These are phyloP conservation scores for Pythium grandisporangium DNA, from an alignment of 352 stramenopile genomes.

Conservation along the genomic window DNA sequence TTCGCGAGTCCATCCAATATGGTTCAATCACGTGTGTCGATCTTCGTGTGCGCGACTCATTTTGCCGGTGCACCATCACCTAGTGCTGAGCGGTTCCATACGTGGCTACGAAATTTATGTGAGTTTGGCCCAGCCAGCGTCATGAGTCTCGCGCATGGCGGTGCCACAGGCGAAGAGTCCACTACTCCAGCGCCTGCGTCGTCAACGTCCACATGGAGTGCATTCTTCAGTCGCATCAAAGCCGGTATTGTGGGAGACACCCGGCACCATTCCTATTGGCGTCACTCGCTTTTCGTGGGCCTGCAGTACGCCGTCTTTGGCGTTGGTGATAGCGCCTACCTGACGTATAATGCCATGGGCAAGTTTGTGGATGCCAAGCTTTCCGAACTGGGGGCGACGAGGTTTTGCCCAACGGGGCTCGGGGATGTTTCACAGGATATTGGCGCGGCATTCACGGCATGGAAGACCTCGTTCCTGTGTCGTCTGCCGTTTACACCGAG, in stretches of 20 bases:
- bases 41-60: constrained; percentile 95
- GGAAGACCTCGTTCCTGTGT: constrained; percentile 67
- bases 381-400: constrained; percentile 60
- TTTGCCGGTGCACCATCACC: constrained; percentile 92
- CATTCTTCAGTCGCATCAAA: too few species aligned
- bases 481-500: constrained; percentile 15
- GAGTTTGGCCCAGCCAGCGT: not conserved
- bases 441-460: constrained; percentile 47
- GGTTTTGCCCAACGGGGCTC: constrained; percentile 71
- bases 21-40: constrained; percentile 18
- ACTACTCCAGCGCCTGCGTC: too few species aligned
- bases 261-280: not conserved
- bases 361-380: constrained; percentile 86
- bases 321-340: constrained; percentile 92
- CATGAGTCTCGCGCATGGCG: too few species aligned
- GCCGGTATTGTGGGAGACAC: too few species aligned
- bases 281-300: constrained; percentile 3
- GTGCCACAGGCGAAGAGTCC: too few species aligned
- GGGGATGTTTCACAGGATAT: constrained; percentile 89
- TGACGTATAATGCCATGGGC: constrained; percentile 93
- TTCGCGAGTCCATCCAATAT: constrained; percentile 21
- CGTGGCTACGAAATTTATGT: constrained; percentile 44
- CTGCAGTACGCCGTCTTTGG: constrained; percentile 93
- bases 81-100: constrained; percentile 84
- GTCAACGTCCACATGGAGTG: too few species aligned